Base-by-base conservation (phyloP, 306 rosid genomes). In the Astragalus membranaceus region DNA sequence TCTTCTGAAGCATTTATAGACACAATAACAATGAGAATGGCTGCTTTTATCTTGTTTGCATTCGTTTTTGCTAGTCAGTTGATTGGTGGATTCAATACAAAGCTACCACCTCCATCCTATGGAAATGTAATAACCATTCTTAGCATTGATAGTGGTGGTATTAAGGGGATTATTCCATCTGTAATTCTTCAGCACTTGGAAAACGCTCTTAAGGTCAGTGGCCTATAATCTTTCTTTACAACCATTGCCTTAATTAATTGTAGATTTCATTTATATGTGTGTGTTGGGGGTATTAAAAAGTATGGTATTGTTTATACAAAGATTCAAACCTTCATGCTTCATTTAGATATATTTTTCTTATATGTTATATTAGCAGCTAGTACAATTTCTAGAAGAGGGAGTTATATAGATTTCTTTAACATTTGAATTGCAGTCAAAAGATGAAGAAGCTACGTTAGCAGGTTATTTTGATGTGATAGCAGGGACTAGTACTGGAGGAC, bases 111-210 rank as follows among this genome's bases (percentile, higher is more conserved):
- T 51, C 32, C 72, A 7, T 0, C 2, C 1, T 3, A 52, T 79
- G 83, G 63, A 13, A 36, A 79, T n/a, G 0, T 29, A 0, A 8
- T 79, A 30, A 74, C 68, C 63, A 63, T 79, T 60, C 73, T 78
- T 8, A 79, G 79, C 72, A 73, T 79, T 10, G 79, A 79, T 4
- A 79, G 83, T 2, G 83, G 83, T 30, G 79, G 75, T 10, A 44
- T 79, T 0, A 73, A 12, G 10, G 83, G 83, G 3, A 52, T 79
- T 6, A 12, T 79, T 44, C 83, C 83, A 4, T 53, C 75, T 4
- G 51, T 44, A 1, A 29, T 73, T 57, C 72, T 79, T 41, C 0
- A 59, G 0, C 53, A 72, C 41, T 70, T 79, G 20, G 79, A 79
- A 35, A n/a, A 29, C 5, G 48, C 69, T 46, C 78, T 79, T 59